Evolutionary conservation across 2,329 filamentous ascomycete genomes (phyloP), one percentile per base, ranked within the genome.

Genomic region (Simplicillium aogashimaense): DNA sequence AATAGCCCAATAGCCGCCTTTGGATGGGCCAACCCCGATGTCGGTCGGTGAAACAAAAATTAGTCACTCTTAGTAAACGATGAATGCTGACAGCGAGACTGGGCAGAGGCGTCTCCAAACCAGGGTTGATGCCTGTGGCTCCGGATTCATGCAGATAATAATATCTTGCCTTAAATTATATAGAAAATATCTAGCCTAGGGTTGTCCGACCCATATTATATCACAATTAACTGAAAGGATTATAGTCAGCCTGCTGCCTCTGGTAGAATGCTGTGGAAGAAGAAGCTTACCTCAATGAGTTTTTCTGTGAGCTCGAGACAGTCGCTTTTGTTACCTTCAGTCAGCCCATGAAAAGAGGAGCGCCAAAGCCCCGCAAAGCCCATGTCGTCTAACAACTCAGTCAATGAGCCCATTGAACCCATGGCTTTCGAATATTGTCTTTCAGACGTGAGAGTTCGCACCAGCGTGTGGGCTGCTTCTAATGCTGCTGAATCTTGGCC

Each of bases 331-430:
- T 67, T 64, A 10, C 72, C 70, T 35, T 69, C 66, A 28, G 60
- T 58, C 13, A 67, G 64, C 29, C 63, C 68, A 39, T 73, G 69
- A 1, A 70, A 72, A 43, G 71, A 74, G 5, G 68, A 68, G 17
- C 69, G 67, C 76, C 76, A 82, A 2, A 84, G 59, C 0, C 80
- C 79, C 8, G 70, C 67, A 45, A 83, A 82, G 2, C 79, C 80
- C 55, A 77, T 70, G 3, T 73, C 69, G 30, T 76, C 69, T 8
- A 83, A 62, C 2, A 70, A 65, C 35, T 73, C 67, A 36, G 67
- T 67, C 10, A 82, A 56, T 20, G 64, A 57, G 31, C 66, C 63
- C 25, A 63, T 63, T 5, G 70, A 69, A 36, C 70, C 66, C 14
- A 70, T 57, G 13, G 67, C 65, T 8, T 60, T 60, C 3, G 67